These are phyloP conservation scores for Parachaetomium inaequale DNA, from an alignment of 495 filamentous ascomycete species.

Conservation along the genomic window DNA sequence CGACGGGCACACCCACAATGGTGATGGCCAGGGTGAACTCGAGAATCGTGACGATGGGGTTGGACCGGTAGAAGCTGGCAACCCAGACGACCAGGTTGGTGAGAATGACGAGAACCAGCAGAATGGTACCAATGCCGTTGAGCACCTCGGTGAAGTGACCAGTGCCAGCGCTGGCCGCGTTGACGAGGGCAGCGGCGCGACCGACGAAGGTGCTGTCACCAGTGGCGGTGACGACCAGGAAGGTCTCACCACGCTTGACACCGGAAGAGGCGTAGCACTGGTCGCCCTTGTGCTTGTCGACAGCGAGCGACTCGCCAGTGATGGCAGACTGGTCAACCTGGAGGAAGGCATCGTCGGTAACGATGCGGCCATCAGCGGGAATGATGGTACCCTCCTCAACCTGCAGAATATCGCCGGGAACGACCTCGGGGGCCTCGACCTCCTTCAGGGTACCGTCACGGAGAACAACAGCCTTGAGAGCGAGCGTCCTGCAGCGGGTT, in stretches of 20 bases:
- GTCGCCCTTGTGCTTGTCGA: conserved; percentile 79
- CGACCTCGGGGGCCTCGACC: conserved; percentile 72
- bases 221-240: conserved; percentile 74
- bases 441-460: conserved; percentile 70
- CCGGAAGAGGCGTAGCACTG: conserved; percentile 77
- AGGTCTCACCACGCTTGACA: conserved; percentile 85
- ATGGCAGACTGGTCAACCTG: conserved; percentile 91
- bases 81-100: conserved; percentile 82
- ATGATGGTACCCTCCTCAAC: conserved; percentile 90
- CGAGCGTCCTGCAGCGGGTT: conserved; percentile 55
- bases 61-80: conserved; percentile 80
- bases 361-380: conserved; percentile 80
- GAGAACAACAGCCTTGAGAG: conserved; percentile 78
- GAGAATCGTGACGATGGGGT: conserved; percentile 68
- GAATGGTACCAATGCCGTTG: conserved; percentile 77
- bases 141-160: conserved; percentile 91
- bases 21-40: conserved; percentile 83
- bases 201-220: conserved; percentile 89
- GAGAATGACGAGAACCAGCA: conserved; percentile 75
- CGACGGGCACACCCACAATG: conserved; percentile 92
- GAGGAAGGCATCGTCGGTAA: conserved; percentile 73
- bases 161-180: conserved; percentile 61
- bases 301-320: conserved; percentile 88
- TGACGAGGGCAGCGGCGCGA: conserved; percentile 80
- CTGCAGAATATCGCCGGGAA: conserved; percentile 85